These are phyloP conservation scores for Synchytrium microbalum DNA, from an alignment of 371 early-diverging fungal genomes.

Conservation along the genomic window DNA sequence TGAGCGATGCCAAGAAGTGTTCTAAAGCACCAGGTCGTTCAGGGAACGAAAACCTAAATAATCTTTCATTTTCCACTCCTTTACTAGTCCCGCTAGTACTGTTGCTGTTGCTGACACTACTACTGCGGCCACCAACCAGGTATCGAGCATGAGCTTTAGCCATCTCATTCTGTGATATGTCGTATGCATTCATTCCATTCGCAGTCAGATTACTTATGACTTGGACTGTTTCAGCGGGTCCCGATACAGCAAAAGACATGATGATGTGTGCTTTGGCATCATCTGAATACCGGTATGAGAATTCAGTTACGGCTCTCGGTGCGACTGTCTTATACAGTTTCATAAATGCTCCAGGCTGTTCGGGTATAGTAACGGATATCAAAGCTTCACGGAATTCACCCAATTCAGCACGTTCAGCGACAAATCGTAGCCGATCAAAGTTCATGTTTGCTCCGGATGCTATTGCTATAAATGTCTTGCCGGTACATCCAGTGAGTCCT, in stretches of 20 bases:
- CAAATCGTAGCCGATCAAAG: slow-evolving; percentile 91
- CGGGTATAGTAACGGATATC: slow-evolving; percentile 84
- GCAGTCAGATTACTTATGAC: slow-evolving; percentile 51
- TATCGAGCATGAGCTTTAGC: slow-evolving; percentile 91
- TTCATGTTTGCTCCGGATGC: slow-evolving; percentile 95
- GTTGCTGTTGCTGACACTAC: no score
- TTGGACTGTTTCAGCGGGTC: slow-evolving; percentile 55
- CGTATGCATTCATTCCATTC: slow-evolving; percentile 44
- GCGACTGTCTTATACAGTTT: slow-evolving; percentile 67
- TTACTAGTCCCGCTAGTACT: no score
- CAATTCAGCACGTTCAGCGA: slow-evolving; percentile 86
- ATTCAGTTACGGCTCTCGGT: slow-evolving; percentile 84
- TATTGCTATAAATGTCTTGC: slow-evolving; percentile 62
- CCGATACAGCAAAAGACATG: slow-evolving; percentile 70
- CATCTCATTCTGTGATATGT: slow-evolving; percentile 85
- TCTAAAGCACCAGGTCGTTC: slow-evolving; percentile 89
- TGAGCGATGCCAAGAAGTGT: slow-evolving; percentile 70
- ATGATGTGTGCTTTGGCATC: slow-evolving; percentile 72
- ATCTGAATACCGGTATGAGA: slow-evolving; percentile 83
- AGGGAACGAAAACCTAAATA: slow-evolving; percentile 91
- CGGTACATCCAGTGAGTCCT: slow-evolving; percentile 19
- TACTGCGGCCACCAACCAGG: slow-evolving; percentile 69
- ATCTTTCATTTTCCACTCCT: slow-evolving; percentile 66
- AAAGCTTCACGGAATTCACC: slow-evolving; percentile 87
- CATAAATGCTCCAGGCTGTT: slow-evolving; percentile 79